phyloP scores from a whole-genome alignment of 176 grass and related monocot genomes.

The Oryza brachyantha region DNA sequence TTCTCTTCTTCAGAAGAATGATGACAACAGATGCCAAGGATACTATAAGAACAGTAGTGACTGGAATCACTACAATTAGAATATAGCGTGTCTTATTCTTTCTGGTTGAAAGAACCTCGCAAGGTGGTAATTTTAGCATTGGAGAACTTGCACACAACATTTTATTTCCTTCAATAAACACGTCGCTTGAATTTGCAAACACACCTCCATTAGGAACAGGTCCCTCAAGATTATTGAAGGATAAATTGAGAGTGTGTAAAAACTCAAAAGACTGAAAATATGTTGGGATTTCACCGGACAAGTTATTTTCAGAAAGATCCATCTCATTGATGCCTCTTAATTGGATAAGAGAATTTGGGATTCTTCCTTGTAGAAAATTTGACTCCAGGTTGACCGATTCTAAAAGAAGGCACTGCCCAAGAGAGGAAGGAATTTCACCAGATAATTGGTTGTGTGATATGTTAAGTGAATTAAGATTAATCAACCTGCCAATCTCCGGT shows the following conservation, averaged over 20 bases:
- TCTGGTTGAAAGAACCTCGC: neutral
- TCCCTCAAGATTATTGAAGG: slow-evolving; percentile 42
- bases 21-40: neutral
- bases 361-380: slow-evolving; percentile 30
- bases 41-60: neutral
- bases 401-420: slow-evolving; percentile 29
- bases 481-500: slow-evolving; percentile 25
- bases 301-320: slow-evolving; percentile 42
- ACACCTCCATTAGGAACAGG: slow-evolving; percentile 24
- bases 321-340: slow-evolving; percentile 3
- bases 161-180: slow-evolving; percentile 27
- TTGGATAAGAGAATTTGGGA: slow-evolving; percentile 8
- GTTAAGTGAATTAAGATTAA: slow-evolving; percentile 21
- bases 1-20: neutral
- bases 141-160: neutral
- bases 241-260: slow-evolving; percentile 32
- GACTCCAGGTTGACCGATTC: slow-evolving; percentile 26
- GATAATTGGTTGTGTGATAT: slow-evolving; percentile 23
- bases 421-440: slow-evolving; percentile 36
- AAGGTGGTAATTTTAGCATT: neutral
- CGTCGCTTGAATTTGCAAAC: neutral
- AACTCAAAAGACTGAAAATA: slow-evolving; percentile 14
- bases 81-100: neutral
- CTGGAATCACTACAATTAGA: neutral
- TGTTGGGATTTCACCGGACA: slow-evolving; percentile 33